Percentiles rank a stretch among this genome's conserved stretches.
Conservation (phyloP, 208 protist genomes). For the Trypanosoma melophagium region DNA sequence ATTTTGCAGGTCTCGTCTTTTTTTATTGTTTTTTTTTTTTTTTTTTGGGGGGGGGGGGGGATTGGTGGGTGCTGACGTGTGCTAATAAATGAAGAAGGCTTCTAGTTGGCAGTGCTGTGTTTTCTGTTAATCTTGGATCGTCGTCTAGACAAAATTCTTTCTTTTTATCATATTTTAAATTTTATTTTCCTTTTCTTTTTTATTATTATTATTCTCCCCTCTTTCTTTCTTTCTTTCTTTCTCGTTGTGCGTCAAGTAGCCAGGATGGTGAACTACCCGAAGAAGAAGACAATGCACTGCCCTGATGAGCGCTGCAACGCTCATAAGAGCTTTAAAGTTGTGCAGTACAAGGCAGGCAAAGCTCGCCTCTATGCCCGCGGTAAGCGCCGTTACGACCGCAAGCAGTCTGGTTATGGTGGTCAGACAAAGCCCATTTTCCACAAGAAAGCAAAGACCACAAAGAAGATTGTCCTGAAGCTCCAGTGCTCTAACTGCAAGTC, state of each 20-base stretch:
- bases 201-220: neutral
- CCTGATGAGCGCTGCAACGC: slow-evolving; percentile 88
- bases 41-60: neutral
- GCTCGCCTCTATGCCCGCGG: slow-evolving; percentile 97
- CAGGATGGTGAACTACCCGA: slow-evolving; percentile 69
- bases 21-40: slow-evolving; percentile 21
- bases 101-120: too few species aligned
- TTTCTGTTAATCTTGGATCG: too few species aligned
- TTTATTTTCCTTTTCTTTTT: slow-evolving; percentile 12
- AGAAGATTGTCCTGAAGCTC: slow-evolving; percentile 99
- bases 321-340: slow-evolving; percentile 98
- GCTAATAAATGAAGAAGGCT: too few species aligned
- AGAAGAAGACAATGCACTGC: slow-evolving; percentile 94
- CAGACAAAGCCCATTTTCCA: slow-evolving; percentile 99
- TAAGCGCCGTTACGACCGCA: slow-evolving; percentile 99
- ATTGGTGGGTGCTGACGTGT: too few species aligned
- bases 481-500: slow-evolving; percentile 97
- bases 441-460: slow-evolving; percentile 99
- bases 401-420: slow-evolving; percentile 99
- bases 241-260: slow-evolving; percentile 2
- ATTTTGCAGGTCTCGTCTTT: slow-evolving; percentile 15
- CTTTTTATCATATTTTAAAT: slow-evolving; percentile 7
- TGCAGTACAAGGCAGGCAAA: slow-evolving; percentile 99
- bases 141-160: too few species aligned
- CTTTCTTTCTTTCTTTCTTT: slow-evolving; percentile 5